These are phyloP conservation scores for Thalassiosira exigua DNA, from an alignment of 352 stramenopile genomes.

Conservation along the genomic window DNA sequence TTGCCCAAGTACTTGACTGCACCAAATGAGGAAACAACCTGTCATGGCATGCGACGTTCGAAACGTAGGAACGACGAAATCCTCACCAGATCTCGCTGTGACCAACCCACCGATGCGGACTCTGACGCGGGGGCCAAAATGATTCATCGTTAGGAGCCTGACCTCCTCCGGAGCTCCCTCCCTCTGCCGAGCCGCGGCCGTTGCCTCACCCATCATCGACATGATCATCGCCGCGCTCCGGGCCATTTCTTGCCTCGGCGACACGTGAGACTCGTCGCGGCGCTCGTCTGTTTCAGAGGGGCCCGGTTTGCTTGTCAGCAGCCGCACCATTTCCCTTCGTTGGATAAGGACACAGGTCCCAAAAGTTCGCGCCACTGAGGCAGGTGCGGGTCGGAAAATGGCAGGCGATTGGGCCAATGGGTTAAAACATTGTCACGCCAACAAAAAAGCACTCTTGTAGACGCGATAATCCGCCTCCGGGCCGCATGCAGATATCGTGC, in stretches of 20 bases:
- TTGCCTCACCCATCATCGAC: conserved; percentile 56
- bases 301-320: background rate
- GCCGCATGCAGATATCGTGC: too few relatives aligned
- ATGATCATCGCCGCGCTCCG: conserved; percentile 33
- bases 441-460: too few relatives aligned
- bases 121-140: conserved; percentile 86
- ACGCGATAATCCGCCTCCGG: too few relatives aligned
- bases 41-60: too few relatives aligned
- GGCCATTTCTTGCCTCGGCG: conserved; percentile 40
- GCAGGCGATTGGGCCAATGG: too few relatives aligned
- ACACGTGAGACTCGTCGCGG: too few relatives aligned
- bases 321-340: conserved; percentile 82
- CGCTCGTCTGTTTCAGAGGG: too few relatives aligned
- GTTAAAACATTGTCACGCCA: too few relatives aligned
- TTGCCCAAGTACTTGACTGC: conserved; percentile 85
- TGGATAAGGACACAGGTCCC: conserved; percentile 88
- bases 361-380: too few relatives aligned
- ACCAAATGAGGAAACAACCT: too few relatives aligned
- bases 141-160: conserved; percentile 93
- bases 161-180: conserved; percentile 87
- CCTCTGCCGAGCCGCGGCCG: conserved; percentile 46
- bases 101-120: conserved; percentile 84
- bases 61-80: background rate
- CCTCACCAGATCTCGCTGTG: conserved; percentile 57
- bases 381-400: too few relatives aligned